Percentiles rank a stretch among this genome's conserved stretches.
Evolutionary conservation across 306 rosid genomes (phyloP).

Genomic region (Calophaca sinica): DNA sequence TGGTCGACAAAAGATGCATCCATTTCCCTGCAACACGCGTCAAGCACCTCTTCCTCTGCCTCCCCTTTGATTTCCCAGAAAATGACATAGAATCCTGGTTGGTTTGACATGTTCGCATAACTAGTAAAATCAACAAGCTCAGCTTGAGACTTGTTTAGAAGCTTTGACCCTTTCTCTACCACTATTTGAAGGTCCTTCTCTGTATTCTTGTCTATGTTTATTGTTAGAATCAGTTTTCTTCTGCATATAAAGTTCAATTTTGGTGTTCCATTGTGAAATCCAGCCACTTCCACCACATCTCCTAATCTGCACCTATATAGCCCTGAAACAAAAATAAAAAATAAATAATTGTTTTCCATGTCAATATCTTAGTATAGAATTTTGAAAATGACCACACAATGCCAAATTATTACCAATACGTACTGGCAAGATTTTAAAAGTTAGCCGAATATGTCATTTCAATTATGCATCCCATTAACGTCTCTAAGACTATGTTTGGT

Average conservation of each 20-base stretch:
- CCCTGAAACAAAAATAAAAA: conserved; percentile 53
- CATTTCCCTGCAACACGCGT: conserved; percentile 71
- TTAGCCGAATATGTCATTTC: conserved; percentile 2
- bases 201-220: conserved; percentile 90
- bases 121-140: conserved; percentile 89
- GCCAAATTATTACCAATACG: conserved; percentile 11
- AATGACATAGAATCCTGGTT: conserved; percentile 78
- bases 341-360: too few species aligned
- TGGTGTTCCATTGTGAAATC: conserved; percentile 80
- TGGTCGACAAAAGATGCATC: conserved; percentile 76
- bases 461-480: background rate
- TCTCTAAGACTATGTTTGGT: too few species aligned
- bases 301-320: conserved; percentile 85
- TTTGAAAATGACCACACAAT: conserved; percentile 43
- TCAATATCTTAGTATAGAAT: too few species aligned
- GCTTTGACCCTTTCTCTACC: conserved; percentile 70
- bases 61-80: conserved; percentile 93
- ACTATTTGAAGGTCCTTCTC: conserved; percentile 89
- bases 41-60: conserved; percentile 57
- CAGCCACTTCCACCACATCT: conserved; percentile 90
- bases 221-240: conserved; percentile 72
- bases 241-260: conserved; percentile 82
- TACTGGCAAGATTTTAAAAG: background rate
- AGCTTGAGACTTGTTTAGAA: conserved; percentile 56
- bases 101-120: conserved; percentile 58